These are phyloP conservation scores for Rosa rugosa DNA, from an alignment of 306 rosid genomes.

Conservation along the genomic window DNA sequence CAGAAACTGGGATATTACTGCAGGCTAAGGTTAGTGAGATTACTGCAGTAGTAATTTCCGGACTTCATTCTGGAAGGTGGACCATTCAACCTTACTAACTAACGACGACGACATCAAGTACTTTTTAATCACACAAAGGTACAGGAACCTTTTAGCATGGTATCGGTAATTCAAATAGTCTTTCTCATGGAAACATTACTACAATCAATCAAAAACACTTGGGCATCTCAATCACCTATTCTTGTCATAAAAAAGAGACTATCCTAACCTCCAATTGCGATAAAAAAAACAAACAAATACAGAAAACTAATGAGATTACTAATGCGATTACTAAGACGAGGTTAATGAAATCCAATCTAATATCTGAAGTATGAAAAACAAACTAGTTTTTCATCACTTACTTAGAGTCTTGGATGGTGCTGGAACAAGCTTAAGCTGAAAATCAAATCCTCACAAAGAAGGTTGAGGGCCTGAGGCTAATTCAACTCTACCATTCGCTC, in stretches of 20 bases:
- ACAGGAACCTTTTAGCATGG: conserved; percentile 80
- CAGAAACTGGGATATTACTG: too few relatives aligned
- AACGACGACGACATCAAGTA: conserved; percentile 57
- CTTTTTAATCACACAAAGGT: conserved; percentile 72
- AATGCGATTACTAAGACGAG: too few relatives aligned
- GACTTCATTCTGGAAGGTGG: conserved; percentile 78
- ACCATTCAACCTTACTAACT: conserved; percentile 75
- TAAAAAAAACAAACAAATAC: conserved; percentile 14
- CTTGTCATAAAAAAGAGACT: conserved; percentile 4
- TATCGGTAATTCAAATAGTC: conserved; percentile 89
- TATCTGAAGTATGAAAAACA: too few relatives aligned
- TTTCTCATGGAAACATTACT: conserved; percentile 92
- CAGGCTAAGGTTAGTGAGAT: too few relatives aligned
- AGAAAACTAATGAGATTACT: too few relatives aligned
- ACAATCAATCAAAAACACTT: conserved; percentile 8
- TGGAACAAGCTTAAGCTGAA: too few relatives aligned
- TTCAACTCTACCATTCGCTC: too few relatives aligned
- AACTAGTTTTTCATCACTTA: too few relatives aligned
- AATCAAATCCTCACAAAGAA: too few relatives aligned
- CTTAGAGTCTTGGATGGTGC: too few relatives aligned
- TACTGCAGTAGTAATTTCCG: conserved; percentile 31
- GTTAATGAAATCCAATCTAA: too few relatives aligned
- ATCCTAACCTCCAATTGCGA: background rate
- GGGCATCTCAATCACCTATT: background rate
- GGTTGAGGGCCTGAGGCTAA: too few relatives aligned